Conservation (phyloP, 1,139 yeast species). For the Zygosaccharomyces pseudobailii region DNA sequence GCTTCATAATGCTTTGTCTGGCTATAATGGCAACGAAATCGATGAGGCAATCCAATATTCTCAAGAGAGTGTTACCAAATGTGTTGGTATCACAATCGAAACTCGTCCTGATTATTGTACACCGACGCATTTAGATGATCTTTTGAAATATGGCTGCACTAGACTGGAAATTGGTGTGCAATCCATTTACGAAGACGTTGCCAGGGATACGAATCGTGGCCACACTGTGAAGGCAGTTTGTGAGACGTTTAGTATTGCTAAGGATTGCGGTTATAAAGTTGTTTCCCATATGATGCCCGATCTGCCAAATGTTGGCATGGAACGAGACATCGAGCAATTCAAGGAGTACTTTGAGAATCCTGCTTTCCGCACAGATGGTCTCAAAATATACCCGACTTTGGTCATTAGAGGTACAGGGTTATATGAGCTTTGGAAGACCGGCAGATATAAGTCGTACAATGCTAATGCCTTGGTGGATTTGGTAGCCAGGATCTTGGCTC, state of each 20-base stretch:
- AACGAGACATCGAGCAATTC: conserved; percentile 92
- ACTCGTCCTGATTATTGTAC: conserved; percentile 99
- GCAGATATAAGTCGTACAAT: conserved; percentile 87
- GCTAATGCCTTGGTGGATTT: conserved; percentile 92
- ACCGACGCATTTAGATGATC: conserved; percentile 89
- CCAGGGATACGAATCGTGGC: conserved; percentile 96
- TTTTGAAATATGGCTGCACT: conserved; percentile 95
- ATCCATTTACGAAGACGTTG: conserved; percentile 95
- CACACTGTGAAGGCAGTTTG: conserved; percentile 96
- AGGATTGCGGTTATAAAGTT: conserved; percentile 96
- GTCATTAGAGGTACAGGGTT: conserved; percentile 97
- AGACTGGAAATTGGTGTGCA: conserved; percentile 97
- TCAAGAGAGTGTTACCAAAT: conserved; percentile 91
- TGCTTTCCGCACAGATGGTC: conserved; percentile 93
- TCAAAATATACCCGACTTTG: conserved; percentile 90
- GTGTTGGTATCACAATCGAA: conserved; percentile 98
- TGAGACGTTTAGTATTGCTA: conserved; percentile 91
- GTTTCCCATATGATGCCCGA: conserved; percentile 99
- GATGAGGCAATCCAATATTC: conserved; percentile 90
- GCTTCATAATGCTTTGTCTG: conserved; percentile 91
- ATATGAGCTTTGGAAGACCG: conserved; percentile 96
- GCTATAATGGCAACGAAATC: conserved; percentile 79
- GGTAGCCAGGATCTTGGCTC: conserved; percentile 89
- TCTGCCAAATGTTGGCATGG: conserved; percentile 97
- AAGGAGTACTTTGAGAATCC: conserved; percentile 96